A percentile compares a stretch with the other conserved stretches of the same genome.
Evolutionary conservation across 176 grass and related monocot genomes (phyloP).

Genomic region (Aegilops speltoides): DNA sequence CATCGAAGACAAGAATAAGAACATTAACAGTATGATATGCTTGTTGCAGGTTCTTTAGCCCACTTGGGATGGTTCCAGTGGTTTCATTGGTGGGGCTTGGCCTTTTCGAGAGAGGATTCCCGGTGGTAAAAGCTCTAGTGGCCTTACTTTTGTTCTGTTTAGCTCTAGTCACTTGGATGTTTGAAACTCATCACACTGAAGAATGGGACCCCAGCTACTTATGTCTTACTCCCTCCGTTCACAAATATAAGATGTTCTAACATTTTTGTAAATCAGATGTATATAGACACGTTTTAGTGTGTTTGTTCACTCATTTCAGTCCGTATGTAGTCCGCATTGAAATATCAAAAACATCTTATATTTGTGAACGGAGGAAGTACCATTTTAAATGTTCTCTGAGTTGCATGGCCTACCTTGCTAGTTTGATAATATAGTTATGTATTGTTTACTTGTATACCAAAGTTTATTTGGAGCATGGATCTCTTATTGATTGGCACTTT

Average conservation of each 20-base stretch:
- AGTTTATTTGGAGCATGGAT: neutral
- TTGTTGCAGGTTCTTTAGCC: constrained; percentile 95
- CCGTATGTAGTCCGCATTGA: too few relatives aligned
- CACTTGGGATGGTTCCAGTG: constrained; percentile 93
- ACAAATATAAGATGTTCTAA: too few relatives aligned
- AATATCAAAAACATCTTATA: too few relatives aligned
- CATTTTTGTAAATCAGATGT: too few relatives aligned
- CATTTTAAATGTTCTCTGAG: neutral
- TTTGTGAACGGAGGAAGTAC: too few relatives aligned
- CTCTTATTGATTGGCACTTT: neutral
- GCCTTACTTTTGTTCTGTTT: constrained; percentile 32
- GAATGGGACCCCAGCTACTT: neutral
- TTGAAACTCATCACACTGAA: neutral
- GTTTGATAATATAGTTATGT: neutral
- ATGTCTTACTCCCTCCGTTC: neutral
- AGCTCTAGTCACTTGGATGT: neutral
- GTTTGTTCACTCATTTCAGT: too few relatives aligned
- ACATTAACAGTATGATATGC: constrained; percentile 26
- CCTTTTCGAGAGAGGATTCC: constrained; percentile 99
- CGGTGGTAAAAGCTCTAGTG: constrained; percentile 69
- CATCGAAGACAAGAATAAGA: constrained; percentile 45
- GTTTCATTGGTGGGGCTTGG: constrained; percentile 90
- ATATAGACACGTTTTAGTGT: too few relatives aligned
- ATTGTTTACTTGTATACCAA: neutral
- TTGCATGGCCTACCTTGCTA: neutral